These are phyloP conservation scores for Monosporascus sp. DNA, from an alignment of 2,329 filamentous ascomycete species.

Conservation along the genomic window DNA sequence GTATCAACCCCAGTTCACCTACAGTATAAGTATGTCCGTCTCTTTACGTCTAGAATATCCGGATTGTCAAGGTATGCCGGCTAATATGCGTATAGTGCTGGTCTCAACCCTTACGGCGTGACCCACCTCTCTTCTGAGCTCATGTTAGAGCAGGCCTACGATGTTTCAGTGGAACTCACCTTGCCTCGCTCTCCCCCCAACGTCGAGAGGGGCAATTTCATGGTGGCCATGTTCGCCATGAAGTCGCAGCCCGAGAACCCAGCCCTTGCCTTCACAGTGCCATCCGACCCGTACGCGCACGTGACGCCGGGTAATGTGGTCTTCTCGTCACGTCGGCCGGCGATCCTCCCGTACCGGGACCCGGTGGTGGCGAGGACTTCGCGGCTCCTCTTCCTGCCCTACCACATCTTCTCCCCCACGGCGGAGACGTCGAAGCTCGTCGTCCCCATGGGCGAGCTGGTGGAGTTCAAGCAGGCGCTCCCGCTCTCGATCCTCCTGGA, in stretches of 20 bases:
- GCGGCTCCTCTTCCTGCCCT: conserved; percentile 58
- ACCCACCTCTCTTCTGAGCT: conserved; percentile 46
- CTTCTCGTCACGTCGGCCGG: conserved; percentile 64
- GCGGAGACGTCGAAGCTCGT: conserved; percentile 58
- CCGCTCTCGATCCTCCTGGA: conserved; percentile 52
- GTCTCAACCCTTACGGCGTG: conserved; percentile 48
- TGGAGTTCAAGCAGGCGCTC: conserved; percentile 52
- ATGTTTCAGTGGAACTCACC: conserved; percentile 68
- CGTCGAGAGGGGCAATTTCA: conserved; percentile 80
- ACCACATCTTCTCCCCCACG: conserved; percentile 62
- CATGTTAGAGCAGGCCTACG: conserved; percentile 73
- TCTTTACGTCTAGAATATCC: background rate
- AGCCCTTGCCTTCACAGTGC: conserved; percentile 17
- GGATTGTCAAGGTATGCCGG: background rate
- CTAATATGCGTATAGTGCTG: conserved; percentile 30
- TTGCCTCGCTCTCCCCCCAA: conserved; percentile 77
- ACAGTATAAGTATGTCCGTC: conserved; percentile 48
- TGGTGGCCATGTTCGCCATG: conserved; percentile 75
- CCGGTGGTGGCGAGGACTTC: conserved; percentile 58
- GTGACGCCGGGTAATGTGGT: conserved; percentile 40
- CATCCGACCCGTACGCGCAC: conserved; percentile 25
- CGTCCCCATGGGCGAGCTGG: conserved; percentile 67
- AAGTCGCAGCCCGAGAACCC: conserved; percentile 34
- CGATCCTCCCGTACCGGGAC: conserved; percentile 74
- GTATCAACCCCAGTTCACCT: conserved; percentile 48